phyloP scores from a whole-genome alignment of 306 rosid genomes.

The Lathyrus sativus region DNA sequence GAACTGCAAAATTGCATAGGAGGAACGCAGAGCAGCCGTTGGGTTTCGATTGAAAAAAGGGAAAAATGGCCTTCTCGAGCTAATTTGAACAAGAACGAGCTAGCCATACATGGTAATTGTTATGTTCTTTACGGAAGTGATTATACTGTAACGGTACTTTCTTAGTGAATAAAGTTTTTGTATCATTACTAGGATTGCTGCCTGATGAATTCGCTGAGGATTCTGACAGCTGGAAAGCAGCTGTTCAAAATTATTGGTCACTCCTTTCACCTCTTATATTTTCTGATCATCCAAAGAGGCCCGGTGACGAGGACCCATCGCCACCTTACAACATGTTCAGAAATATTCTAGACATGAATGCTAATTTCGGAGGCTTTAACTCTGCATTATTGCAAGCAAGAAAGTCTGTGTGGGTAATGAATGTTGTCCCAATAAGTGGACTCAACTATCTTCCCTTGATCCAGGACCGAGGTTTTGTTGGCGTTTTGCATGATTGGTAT shows the following conservation, averaged over 20 bases:
- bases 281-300: constrained; percentile 98
- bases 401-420: constrained; percentile 98
- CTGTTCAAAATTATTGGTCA: constrained; percentile 88
- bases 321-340: constrained; percentile 97
- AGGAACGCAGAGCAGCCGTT: constrained; percentile 75
- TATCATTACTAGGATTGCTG: constrained; percentile 56
- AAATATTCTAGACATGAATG: constrained; percentile 94
- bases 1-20: constrained; percentile 84
- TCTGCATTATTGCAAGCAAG: constrained; percentile 78
- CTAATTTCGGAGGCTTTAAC: constrained; percentile 84
- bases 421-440: constrained; percentile 78
- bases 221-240: constrained; percentile 62
- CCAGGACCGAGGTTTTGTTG: constrained; percentile 86
- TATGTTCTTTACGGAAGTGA: constrained; percentile 25
- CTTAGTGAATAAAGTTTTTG: constrained; percentile 11
- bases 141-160: neutral
- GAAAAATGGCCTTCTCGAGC: constrained; percentile 79
- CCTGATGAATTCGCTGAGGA: constrained; percentile 75
- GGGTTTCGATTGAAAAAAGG: constrained; percentile 76
- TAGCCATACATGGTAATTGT: constrained; percentile 63
- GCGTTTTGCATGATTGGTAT: constrained; percentile 94
- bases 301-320: constrained; percentile 94
- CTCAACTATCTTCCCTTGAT: constrained; percentile 84
- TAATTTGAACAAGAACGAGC: constrained; percentile 68
- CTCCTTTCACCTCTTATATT: constrained; percentile 88